Evolutionary conservation across 805 yeast genomes (phyloP), one percentile per base, ranked within the genome.

Genomic region (Kazachstania viticola): DNA sequence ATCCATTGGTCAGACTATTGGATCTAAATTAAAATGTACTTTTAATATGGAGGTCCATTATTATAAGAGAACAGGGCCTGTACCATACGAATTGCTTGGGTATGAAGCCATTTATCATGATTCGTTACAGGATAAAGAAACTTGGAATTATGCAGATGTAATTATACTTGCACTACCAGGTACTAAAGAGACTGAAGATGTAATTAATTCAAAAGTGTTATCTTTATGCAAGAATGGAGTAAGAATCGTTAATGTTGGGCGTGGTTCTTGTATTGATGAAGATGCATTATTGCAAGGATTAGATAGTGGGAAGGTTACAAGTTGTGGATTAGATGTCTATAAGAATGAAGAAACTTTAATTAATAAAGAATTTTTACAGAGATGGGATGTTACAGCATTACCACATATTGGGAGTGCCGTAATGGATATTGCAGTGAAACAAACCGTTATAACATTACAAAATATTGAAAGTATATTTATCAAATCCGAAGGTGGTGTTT

Each of bases 351-450:
- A 82, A 5, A 30, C 44, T 0, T 34, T 36, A 3, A 66, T 76
- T 14, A 65, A 69, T 37, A 58, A 61, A 11, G 70, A 63, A 21
- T 62, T 76, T 25, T 40, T 67, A 23, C 56, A 60, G 5, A 64
- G 87, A 46, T 62, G 70, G 41, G 84, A 79, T 48, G 80, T 79
- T 12, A 55, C 75, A 0, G 54, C 76, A 27, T 64, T 79, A 9
- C 91, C 91, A 2, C 91, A 81, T 51, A 49, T 79, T 29, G 91
- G 83, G 0, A 75, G 83, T 15, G 67, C 78, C 4, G 77, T 84
- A 0, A 48, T 56, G 8, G 76, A 74, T 37, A 71, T 71, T 43
- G 69, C 67, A 39, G 60, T 65, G 34, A 51, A 54, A 15, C 71
- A 80, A 24, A 71, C 78, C 1, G 46, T 56, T 5, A 56, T 57